These are phyloP conservation scores for Candida ovalis DNA, from an alignment of 805 yeast species.

Conservation along the genomic window DNA sequence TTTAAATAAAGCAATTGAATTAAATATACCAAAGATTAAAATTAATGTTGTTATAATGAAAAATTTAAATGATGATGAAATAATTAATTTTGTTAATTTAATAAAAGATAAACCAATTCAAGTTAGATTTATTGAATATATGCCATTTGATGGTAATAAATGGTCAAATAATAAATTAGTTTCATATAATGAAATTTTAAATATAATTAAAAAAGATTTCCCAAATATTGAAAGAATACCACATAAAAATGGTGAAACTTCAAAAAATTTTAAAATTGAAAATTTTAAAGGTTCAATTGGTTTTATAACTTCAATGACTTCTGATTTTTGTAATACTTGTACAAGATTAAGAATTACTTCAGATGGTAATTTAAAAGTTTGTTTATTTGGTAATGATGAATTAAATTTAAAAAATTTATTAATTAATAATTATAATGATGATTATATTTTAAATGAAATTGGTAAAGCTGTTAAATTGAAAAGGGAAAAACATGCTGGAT, in stretches of 20 bases:
- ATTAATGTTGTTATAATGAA: constrained; percentile 49
- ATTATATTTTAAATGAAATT: constrained; percentile 36
- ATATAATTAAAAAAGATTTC: constrained; percentile 29
- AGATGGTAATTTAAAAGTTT: constrained; percentile 53
- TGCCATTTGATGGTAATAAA: constrained; percentile 57
- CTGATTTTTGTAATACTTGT: constrained; percentile 48
- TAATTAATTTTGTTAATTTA: constrained; percentile 42
- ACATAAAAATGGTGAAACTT: constrained; percentile 44
- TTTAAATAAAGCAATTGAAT: constrained; percentile 39
- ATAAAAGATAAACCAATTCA: constrained; percentile 39
- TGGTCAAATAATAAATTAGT: constrained; percentile 46
- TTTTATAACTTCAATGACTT: constrained; percentile 54
- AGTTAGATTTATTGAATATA: constrained; percentile 52
- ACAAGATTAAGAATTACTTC: constrained; percentile 49
- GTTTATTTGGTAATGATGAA: constrained; percentile 51
- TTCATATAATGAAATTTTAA: constrained; percentile 40
- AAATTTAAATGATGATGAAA: constrained; percentile 48
- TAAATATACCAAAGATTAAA: constrained; percentile 43
- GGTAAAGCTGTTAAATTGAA: constrained; percentile 44
- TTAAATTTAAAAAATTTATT: constrained; percentile 43
- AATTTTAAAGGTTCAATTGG: constrained; percentile 45
- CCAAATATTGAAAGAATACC: constrained; percentile 23
- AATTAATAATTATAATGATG: constrained; percentile 34
- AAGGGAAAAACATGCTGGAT: constrained; percentile 49
- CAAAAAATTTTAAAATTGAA: constrained; percentile 41